Conservation (phyloP, 495 filamentous ascomycete genomes). For the Penicillium cataractarum region DNA sequence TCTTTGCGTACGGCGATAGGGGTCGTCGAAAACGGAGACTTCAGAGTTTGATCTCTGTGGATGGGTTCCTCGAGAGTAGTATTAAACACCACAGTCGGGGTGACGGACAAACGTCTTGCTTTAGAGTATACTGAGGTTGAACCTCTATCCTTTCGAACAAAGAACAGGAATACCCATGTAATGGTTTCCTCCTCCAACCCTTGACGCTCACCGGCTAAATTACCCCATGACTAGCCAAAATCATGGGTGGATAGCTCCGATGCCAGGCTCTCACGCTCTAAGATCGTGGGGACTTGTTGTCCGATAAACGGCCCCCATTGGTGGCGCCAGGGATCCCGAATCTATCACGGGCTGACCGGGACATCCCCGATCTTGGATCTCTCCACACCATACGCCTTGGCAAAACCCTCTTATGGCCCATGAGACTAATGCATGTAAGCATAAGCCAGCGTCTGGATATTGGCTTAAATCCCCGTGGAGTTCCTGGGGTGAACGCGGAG, state of each 20-base stretch:
- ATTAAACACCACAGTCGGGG: background rate
- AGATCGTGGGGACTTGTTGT: background rate
- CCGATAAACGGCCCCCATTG: conserved; percentile 3
- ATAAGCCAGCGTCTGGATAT: background rate
- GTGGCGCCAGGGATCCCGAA: conserved; percentile 7
- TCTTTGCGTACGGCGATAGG: background rate
- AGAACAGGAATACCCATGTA: background rate
- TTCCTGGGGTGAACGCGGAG: background rate
- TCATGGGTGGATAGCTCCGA: background rate
- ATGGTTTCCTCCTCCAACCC: background rate
- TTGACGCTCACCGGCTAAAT: background rate
- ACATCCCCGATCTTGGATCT: background rate
- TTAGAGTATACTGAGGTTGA: background rate
- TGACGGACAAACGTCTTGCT: background rate
- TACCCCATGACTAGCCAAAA: background rate
- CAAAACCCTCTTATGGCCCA: background rate
- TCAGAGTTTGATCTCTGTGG: background rate
- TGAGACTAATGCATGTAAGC: conserved; percentile 1
- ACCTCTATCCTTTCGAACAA: background rate
- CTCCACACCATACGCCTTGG: background rate
- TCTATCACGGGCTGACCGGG: conserved; percentile 6
- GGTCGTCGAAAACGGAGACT: background rate
- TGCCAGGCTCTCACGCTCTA: background rate
- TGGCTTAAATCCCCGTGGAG: background rate
- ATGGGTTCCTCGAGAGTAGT: background rate